Conservation (phyloP, 176 grass and related monocot genomes). For the Bolboschoenus planiculmis region DNA sequence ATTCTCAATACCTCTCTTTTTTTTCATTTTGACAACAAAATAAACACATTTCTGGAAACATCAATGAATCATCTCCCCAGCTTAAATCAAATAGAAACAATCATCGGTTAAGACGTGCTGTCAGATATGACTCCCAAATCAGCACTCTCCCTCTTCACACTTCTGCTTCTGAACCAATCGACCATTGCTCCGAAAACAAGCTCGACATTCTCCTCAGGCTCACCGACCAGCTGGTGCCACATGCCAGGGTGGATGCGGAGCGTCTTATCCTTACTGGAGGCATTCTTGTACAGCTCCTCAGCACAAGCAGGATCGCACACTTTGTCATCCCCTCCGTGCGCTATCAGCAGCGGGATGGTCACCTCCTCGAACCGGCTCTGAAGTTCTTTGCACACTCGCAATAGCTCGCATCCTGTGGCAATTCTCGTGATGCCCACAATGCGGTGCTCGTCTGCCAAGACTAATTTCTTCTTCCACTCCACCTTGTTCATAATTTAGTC, state of each 20-base stretch:
- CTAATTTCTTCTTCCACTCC: constrained; percentile 61
- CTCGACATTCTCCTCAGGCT: constrained; percentile 71
- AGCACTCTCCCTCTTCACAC: neutral
- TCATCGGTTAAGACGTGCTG: neutral
- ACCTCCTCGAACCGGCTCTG: constrained; percentile 65
- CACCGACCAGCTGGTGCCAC: constrained; percentile 91
- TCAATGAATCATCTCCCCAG: neutral
- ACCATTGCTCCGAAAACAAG: constrained; percentile 60
- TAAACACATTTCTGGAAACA: neutral
- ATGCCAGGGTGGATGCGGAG: constrained; percentile 60
- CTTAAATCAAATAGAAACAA: constrained; percentile 5
- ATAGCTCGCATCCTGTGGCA: constrained; percentile 68
- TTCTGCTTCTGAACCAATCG: constrained; percentile 51
- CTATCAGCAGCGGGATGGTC: constrained; percentile 49
- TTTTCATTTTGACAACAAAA: neutral
- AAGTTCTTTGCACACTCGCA: constrained; percentile 63
- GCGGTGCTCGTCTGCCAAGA: constrained; percentile 39
- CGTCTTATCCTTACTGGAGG: constrained; percentile 64
- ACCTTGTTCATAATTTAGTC: constrained; percentile 57
- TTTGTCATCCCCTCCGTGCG: constrained; percentile 68
- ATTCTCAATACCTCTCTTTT: too few species aligned
- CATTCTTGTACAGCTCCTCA: constrained; percentile 54
- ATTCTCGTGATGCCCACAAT: constrained; percentile 38
- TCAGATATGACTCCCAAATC: neutral
- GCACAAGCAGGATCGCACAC: constrained; percentile 69